A percentile compares a stretch with the other conserved stretches of the same genome.
Evolutionary conservation across 2,329 filamentous ascomycete species (phyloP).

Genomic region (Colletotrichum sidae): DNA sequence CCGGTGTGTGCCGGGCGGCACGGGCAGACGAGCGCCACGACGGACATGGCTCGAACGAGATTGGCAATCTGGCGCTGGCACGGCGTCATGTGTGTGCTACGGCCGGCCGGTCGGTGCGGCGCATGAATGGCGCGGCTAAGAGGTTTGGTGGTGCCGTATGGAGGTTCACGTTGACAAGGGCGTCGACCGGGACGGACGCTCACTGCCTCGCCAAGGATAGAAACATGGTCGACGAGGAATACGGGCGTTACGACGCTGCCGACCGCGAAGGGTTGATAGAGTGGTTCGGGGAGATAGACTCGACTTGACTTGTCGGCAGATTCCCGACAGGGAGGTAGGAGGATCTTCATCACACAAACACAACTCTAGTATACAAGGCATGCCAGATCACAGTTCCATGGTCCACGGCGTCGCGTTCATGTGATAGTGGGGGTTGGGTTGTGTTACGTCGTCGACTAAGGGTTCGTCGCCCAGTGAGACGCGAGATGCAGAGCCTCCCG

Average conservation of each 20-base stretch:
- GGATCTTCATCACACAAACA: slow-evolving; percentile 8
- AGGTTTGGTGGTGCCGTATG: too few relatives aligned
- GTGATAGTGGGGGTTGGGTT: slow-evolving; percentile 27
- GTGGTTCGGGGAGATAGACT: neutral
- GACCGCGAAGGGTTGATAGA: slow-evolving; percentile 4
- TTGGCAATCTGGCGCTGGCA: slow-evolving; percentile 7
- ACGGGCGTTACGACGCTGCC: slow-evolving; percentile 16
- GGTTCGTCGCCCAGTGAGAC: slow-evolving; percentile 18
- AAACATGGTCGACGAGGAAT: slow-evolving; percentile 7
- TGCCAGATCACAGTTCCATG: slow-evolving; percentile 18
- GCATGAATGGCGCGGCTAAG: too few relatives aligned
- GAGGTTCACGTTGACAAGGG: neutral
- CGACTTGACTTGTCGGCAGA: neutral
- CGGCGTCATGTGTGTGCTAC: neutral
- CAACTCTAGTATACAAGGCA: slow-evolving; percentile 3
- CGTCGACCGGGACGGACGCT: neutral
- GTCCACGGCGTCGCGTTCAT: slow-evolving; percentile 9
- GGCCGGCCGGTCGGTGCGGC: too few relatives aligned
- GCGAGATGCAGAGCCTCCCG: slow-evolving; percentile 30
- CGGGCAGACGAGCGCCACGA: slow-evolving; percentile 9
- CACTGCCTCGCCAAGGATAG: slow-evolving; percentile 35
- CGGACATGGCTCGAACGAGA: slow-evolving; percentile 6
- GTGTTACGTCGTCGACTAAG: slow-evolving; percentile 26
- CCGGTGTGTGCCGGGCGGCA: slow-evolving; percentile 28
- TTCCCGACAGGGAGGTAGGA: slow-evolving; percentile 2